Conservation (phyloP, 345 rosid species). For the Eucalyptus sp. region DNA sequence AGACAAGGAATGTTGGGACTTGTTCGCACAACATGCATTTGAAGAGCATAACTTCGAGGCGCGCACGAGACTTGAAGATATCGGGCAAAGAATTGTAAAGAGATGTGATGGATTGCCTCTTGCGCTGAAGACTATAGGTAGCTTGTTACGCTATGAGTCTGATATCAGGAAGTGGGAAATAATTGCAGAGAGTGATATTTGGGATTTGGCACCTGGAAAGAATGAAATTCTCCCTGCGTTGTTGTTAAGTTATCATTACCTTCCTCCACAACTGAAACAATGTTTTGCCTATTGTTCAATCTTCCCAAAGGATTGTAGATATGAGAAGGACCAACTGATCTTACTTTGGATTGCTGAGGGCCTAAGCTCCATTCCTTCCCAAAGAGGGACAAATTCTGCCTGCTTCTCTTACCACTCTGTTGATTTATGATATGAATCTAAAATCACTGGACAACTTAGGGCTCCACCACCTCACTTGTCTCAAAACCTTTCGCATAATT, state of each 20-base stretch:
- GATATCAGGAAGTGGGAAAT: neutral
- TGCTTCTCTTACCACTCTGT: neutral
- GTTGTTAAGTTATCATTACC: constrained; percentile 1
- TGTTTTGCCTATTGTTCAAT: constrained; percentile 6
- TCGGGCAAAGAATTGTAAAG: neutral
- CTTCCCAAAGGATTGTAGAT: neutral
- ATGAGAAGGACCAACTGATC: neutral
- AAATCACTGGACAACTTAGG: neutral
- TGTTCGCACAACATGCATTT: neutral
- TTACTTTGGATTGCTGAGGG: constrained; percentile 4
- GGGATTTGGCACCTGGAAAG: neutral
- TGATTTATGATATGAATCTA: neutral
- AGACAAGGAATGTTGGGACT: neutral
- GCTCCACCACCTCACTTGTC: neutral
- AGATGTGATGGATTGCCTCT: neutral
- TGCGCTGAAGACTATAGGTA: constrained; percentile 1
- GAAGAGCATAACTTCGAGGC: neutral
- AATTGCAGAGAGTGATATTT: neutral
- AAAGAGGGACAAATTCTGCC: neutral
- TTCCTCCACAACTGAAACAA: neutral
- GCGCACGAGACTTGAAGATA: neutral
- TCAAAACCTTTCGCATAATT: neutral
- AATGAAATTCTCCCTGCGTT: neutral
- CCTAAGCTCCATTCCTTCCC: neutral
- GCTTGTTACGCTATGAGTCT: neutral